Evolutionary conservation across 768 basidiomycete species (phyloP).

Genomic region (Artomyces pyxidatus): DNA sequence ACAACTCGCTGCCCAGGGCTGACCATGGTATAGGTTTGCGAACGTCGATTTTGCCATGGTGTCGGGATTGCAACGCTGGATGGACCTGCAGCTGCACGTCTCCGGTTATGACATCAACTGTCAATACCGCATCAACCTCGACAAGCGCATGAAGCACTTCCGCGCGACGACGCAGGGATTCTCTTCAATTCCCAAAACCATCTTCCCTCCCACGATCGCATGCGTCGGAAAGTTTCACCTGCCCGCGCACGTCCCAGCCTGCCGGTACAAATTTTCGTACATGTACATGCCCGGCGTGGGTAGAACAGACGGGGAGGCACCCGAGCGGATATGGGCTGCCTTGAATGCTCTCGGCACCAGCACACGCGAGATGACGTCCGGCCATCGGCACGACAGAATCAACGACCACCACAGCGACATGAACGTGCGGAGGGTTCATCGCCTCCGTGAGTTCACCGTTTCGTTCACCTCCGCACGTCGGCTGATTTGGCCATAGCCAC

Average conservation of each 20-base stretch:
- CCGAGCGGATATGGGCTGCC: constrained; percentile 9
- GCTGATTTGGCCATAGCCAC: too few species aligned
- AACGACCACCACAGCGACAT: constrained; percentile 12
- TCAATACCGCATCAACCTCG: constrained; percentile 11
- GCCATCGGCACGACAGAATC: constrained; percentile 13
- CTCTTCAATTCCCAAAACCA: neutral
- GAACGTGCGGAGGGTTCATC: constrained; percentile 1
- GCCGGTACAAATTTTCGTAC: constrained; percentile 9
- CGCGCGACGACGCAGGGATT: neutral
- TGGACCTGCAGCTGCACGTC: constrained; percentile 2
- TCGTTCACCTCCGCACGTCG: neutral
- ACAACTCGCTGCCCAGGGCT: constrained; percentile 8
- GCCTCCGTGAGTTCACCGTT: neutral
- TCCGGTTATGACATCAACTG: constrained; percentile 22
- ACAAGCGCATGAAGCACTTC: constrained; percentile 10
- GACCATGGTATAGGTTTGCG: constrained; percentile 3
- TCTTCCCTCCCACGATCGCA: neutral
- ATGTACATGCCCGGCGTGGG: constrained; percentile 7
- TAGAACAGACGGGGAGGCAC: constrained; percentile 11
- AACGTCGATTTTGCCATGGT: neutral
- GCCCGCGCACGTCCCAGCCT: constrained; percentile 6
- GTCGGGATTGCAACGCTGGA: neutral
- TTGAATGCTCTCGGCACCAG: constrained; percentile 1
- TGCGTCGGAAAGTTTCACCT: constrained; percentile 8
- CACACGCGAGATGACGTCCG: constrained; percentile 11